Evolutionary conservation across 768 basidiomycete genomes (phyloP), one percentile per base, ranked within the genome.

Genomic region (Amanita fuliginea): DNA sequence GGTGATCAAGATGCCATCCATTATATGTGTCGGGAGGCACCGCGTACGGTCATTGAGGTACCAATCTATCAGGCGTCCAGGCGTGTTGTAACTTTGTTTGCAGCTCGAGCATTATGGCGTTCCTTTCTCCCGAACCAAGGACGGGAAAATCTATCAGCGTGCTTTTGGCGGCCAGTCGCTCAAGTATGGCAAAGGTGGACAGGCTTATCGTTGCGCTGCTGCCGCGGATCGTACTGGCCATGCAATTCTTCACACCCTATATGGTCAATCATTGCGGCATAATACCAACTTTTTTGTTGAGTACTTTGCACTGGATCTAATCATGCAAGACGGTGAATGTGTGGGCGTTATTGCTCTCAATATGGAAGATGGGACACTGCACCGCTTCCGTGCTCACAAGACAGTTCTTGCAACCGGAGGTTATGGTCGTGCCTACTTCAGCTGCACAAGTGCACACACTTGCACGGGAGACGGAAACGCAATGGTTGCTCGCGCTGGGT

Each of bases 241-340:
- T 62, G 96, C 96, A 18, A 81, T 99, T 62, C 81, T 99, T 39
- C 96, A 99, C 75, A 97, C 95, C 7, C 88, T 99, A 49, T 99
- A 99, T 60, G 96, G 96, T 57, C 96, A 99, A 73, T 98, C 95
- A 51, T 81, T 99, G 53, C 86, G 92, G 51, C 96, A 99, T 75
- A 84, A 98, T 75, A 98, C 96, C 65, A 95, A 98, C 70, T 99
- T 97, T 71, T 99, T 99, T 75, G 98, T 99, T 67, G 96, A 99
- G 67, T 99, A 95, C 69, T 98, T 99, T 65, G 96, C 95, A n/a
- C 80, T 95, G 51, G 96, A 99, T 65, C 73, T 99, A 53, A 91
- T 99, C 65, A 99, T 99, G 96, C 76, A 98, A 64, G 92, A 87
- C 55, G 96, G 94, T 58, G 92, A 97, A 69, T 99, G 96, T 73